A percentile compares a stretch with the other conserved stretches of the same genome.
Conservation (phyloP, 345 rosid species). For the Odontarrhena argentea region DNA sequence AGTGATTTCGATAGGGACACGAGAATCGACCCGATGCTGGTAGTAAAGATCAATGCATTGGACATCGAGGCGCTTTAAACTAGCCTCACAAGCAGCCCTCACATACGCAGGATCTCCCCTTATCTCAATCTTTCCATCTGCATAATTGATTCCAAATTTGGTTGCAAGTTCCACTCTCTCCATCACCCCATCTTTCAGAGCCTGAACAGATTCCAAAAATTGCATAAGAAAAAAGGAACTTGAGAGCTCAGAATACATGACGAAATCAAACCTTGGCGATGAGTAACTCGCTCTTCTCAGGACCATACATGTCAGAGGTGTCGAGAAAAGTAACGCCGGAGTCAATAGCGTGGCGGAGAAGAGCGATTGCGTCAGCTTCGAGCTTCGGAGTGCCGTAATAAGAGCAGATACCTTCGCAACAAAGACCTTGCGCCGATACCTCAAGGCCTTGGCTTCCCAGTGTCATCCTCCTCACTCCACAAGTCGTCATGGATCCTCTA, state of each 20-base stretch:
- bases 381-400: slow-evolving; percentile 43
- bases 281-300: slow-evolving; percentile 46
- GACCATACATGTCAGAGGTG: slow-evolving; percentile 48
- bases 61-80: slow-evolving; percentile 55
- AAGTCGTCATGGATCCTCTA: slow-evolving; percentile 20
- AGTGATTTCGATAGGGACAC: slow-evolving; percentile 57
- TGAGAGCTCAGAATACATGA: background rate
- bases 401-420: slow-evolving; percentile 46
- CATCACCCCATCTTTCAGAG: slow-evolving; percentile 50
- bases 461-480: slow-evolving; percentile 27
- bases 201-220: slow-evolving; percentile 26
- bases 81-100: slow-evolving; percentile 58
- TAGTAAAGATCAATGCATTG: slow-evolving; percentile 63
- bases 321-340: slow-evolving; percentile 49
- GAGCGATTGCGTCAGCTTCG: slow-evolving; percentile 37
- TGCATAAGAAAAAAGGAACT: background rate
- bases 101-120: slow-evolving; percentile 55
- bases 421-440: slow-evolving; percentile 51
- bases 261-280: slow-evolving; percentile 39
- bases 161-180: slow-evolving; percentile 52
- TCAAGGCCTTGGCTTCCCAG: slow-evolving; percentile 36
- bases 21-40: slow-evolving; percentile 58
- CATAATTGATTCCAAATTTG: slow-evolving; percentile 39
- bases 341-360: slow-evolving; percentile 43
- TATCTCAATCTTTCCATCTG: slow-evolving; percentile 36